Evolutionary conservation across 768 basidiomycete genomes (phyloP).

Genomic region (Grammothele lineata): DNA sequence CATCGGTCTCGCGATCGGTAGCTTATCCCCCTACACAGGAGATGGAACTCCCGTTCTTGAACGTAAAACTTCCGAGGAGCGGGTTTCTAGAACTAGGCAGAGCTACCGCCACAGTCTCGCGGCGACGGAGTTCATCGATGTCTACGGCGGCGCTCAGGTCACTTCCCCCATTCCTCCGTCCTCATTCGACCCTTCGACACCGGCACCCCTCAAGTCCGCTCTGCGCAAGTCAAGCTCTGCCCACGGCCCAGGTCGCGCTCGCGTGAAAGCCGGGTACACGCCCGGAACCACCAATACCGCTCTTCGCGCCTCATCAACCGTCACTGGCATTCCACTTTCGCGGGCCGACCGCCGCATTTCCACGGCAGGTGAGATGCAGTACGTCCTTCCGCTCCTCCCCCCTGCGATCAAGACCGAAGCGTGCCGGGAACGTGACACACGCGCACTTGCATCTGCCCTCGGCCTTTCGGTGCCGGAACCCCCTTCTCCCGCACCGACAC

Average conservation of each 20-base stretch:
- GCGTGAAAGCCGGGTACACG: slow-evolving; percentile 66
- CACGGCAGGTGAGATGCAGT: slow-evolving; percentile 24
- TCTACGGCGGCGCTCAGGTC: slow-evolving; percentile 54
- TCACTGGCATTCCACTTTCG: slow-evolving; percentile 13
- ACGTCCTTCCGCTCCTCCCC: slow-evolving; percentile 28
- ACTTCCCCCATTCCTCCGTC: slow-evolving; percentile 37
- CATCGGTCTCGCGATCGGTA: slow-evolving; percentile 19
- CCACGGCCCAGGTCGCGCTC: slow-evolving; percentile 40
- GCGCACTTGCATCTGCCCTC: slow-evolving; percentile 36
- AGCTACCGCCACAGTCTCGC: slow-evolving; percentile 27
- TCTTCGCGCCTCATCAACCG: slow-evolving; percentile 48
- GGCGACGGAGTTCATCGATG: slow-evolving; percentile 19
- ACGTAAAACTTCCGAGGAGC: slow-evolving; percentile 17
- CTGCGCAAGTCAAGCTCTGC: slow-evolving; percentile 19
- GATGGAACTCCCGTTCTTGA: slow-evolving; percentile 21
- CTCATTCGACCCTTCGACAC: slow-evolving; percentile 17
- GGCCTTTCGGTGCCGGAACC: slow-evolving; percentile 29
- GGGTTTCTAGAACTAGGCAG: slow-evolving; percentile 18
- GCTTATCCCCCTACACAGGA: too few species aligned
- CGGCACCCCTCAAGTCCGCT: slow-evolving; percentile 15
- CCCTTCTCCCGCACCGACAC: slow-evolving; percentile 56
- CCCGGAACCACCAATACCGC: slow-evolving; percentile 37
- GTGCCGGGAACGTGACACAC: slow-evolving; percentile 36
- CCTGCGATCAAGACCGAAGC: slow-evolving; percentile 39
- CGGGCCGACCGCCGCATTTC: slow-evolving; percentile 20